Conservation (phyloP, 1,284 basidiomycete genomes). For the Pterula multifida region DNA sequence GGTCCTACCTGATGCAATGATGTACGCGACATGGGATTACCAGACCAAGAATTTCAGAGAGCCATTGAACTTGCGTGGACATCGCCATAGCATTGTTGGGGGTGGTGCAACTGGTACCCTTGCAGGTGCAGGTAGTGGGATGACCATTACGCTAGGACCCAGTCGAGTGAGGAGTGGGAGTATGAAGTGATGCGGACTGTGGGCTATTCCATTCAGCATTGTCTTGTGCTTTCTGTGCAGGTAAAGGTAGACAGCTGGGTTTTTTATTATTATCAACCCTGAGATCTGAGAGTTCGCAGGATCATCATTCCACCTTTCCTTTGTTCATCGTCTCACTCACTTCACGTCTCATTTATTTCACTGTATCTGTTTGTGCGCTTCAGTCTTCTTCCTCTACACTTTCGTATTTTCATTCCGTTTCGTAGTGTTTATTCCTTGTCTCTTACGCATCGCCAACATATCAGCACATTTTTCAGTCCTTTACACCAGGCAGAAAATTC, state of each 20-base stretch:
- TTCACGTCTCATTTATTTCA: neutral
- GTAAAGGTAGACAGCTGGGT: neutral
- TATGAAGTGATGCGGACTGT: neutral
- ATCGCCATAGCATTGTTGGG: neutral
- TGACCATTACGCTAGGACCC: neutral
- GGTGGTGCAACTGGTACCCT: neutral
- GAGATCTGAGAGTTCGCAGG: neutral
- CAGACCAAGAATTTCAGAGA: slow-evolving; percentile 51
- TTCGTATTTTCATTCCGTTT: neutral
- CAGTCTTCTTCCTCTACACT: neutral
- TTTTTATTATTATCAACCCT: neutral
- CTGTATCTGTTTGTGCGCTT: neutral
- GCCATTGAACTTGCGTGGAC: slow-evolving; percentile 23
- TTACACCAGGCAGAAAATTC: no score
- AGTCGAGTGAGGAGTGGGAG: neutral
- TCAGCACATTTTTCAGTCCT: neutral
- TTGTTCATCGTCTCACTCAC: neutral
- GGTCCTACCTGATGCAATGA: slow-evolving; percentile 48
- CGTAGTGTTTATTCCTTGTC: neutral
- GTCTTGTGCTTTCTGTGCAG: neutral
- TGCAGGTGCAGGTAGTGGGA: neutral
- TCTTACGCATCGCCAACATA: neutral
- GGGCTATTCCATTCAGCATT: neutral
- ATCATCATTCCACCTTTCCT: neutral
- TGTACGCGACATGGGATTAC: slow-evolving; percentile 68